These are phyloP conservation scores for Penicillium flavigenum DNA, from an alignment of 495 filamentous ascomycete genomes.

Conservation along the genomic window DNA sequence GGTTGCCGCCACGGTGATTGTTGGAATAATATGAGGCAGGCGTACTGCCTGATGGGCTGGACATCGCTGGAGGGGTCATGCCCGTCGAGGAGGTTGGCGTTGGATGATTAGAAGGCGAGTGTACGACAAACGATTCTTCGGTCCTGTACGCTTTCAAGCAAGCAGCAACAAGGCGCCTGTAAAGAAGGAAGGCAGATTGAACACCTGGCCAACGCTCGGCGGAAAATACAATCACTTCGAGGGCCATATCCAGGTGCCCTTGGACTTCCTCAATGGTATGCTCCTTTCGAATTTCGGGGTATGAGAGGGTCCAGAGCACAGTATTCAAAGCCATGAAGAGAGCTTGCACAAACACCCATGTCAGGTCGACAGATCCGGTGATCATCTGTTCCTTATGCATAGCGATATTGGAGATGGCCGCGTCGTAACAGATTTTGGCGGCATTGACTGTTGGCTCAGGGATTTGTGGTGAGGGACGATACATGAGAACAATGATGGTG, in stretches of 20 bases:
- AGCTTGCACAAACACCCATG: slow-evolving; percentile 85
- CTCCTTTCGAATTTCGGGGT: slow-evolving; percentile 70
- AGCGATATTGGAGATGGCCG: slow-evolving; percentile 72
- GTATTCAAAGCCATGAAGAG: slow-evolving; percentile 87
- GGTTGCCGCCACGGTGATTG: slow-evolving; percentile 26
- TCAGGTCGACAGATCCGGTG: slow-evolving; percentile 72
- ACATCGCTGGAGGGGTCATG: slow-evolving; percentile 52
- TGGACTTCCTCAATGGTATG: slow-evolving; percentile 71
- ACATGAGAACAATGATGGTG: slow-evolving; percentile 80
- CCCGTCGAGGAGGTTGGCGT: slow-evolving; percentile 47
- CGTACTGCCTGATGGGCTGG: slow-evolving; percentile 47
- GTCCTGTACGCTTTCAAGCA: slow-evolving; percentile 80
- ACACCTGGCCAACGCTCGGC: slow-evolving; percentile 88
- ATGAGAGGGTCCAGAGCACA: slow-evolving; percentile 84
- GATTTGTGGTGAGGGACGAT: slow-evolving; percentile 85
- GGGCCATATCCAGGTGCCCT: slow-evolving; percentile 62
- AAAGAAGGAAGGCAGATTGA: slow-evolving; percentile 75
- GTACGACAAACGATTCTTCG: slow-evolving; percentile 63
- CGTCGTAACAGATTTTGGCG: slow-evolving; percentile 77
- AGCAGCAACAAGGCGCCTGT: slow-evolving; percentile 73
- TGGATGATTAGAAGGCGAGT: slow-evolving; percentile 56
- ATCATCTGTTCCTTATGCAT: slow-evolving; percentile 75
- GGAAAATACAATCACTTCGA: slow-evolving; percentile 72
- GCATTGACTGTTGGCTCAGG: slow-evolving; percentile 75
- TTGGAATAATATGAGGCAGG: slow-evolving; percentile 40